Evolutionary conservation across 2,329 filamentous ascomycete genomes (phyloP).

Genomic region (Kalmusia sp.): DNA sequence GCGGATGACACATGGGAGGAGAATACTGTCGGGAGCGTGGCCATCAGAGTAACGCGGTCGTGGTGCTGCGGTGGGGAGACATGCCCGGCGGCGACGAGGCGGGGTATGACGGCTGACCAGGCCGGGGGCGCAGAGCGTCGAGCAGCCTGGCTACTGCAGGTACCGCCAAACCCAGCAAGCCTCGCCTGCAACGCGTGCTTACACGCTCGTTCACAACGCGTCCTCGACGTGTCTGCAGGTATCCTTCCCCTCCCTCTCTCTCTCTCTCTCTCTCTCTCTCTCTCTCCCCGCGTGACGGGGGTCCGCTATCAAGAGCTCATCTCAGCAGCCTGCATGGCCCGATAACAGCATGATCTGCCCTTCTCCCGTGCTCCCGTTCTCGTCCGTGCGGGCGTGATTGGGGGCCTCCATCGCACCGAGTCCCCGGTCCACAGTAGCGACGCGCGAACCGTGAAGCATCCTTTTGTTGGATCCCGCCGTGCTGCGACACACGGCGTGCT

Average conservation of each 20-base stretch:
- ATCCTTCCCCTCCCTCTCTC: no score
- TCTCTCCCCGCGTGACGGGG: no score
- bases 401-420: neutral
- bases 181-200: no score
- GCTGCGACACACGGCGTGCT: neutral
- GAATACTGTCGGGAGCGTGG: neutral
- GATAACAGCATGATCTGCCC: neutral
- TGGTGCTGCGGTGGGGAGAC: conserved; percentile 3
- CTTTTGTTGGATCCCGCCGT: neutral
- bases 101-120: neutral
- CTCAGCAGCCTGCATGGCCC: neutral
- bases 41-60: conserved; percentile 1
- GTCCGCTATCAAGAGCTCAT: conserved; percentile 4
- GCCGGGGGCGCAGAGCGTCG: neutral
- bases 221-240: no score
- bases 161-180: no score
- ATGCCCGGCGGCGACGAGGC: neutral
- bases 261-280: no score
- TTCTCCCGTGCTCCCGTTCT: neutral
- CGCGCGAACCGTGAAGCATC: neutral
- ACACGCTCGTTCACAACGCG: no score
- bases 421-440: neutral
- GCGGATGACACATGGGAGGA: neutral
- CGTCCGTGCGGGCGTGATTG: no score
- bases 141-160: no score